Base-by-base conservation (phyloP, 108 stramenopile species). In the Pinguiococcus pyrenoidosus region DNA sequence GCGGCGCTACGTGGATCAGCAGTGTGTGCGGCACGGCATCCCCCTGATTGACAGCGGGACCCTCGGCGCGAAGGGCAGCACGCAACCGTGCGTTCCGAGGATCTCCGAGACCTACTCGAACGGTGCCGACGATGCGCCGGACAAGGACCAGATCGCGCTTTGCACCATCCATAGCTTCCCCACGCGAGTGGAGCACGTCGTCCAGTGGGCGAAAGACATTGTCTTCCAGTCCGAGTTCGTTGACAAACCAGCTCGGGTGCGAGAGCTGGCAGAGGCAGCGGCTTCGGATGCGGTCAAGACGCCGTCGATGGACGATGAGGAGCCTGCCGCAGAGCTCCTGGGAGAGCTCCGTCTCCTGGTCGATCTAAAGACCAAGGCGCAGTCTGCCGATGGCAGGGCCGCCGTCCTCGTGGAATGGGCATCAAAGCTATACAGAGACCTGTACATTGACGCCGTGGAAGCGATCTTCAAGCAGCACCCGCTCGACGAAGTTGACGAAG, bases 401-500 rank as follows among this genome's bases (percentile, higher is more conserved):
- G 37, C 36, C 27, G 57, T 28, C 44, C 57, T 61, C 56, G 52
- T 71, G 26, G 12, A 36, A 16, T 67, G 70, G 61, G 66, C 73
- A 2, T 41, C 44, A 37, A 18, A 8, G 42, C 62, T 23, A 16
- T 74, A 64, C 46, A 30, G 24, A 5, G 29, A 36, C 28, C 40
- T 55, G 21, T 68, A 64, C 21, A 29, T 25, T 5, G 20, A 16
- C 2, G 13, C 24, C 20, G 23, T 66, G 27, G 32, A 18, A 28
- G 57, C 29, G 17, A 29, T 75, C 29, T 44, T 75, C 29, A 6
- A 17, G 16, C 29, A 40, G 37, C 64, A 98, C 61, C 92, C 96
- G 2, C 22, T 74, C 14, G 91, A 86, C 56, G 82, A 79, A 40
- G 33, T 79, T 2, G 92, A 93, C 59, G 95, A 97, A 20, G 91